phyloP scores from a whole-genome alignment of 495 filamentous ascomycete species.

The Amphirosellinia nigrospora region DNA sequence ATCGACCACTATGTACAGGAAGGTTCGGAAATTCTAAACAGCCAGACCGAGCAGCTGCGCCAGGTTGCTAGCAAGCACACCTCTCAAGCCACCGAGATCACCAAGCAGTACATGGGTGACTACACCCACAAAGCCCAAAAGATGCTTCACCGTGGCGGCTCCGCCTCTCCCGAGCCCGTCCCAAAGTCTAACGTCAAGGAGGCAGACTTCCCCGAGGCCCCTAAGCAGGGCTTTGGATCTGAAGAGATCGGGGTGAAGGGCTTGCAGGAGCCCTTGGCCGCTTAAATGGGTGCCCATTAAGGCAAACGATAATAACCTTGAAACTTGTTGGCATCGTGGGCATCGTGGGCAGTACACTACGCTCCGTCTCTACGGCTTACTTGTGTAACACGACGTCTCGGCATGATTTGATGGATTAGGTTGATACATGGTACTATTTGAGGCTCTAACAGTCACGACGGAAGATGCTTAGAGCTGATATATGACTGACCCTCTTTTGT shows the following conservation, averaged over 20 bases:
- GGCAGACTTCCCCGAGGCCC: conserved; percentile 67
- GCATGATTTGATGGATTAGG: conserved; percentile 45
- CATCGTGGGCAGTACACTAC: conserved; percentile 21
- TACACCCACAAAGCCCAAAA: conserved; percentile 85
- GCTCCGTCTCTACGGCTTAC: conserved; percentile 27
- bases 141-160: conserved; percentile 57
- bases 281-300: conserved; percentile 35
- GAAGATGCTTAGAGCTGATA: conserved; percentile 28
- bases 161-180: conserved; percentile 50
- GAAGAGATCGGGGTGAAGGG: conserved; percentile 26
- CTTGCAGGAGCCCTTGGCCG: conserved; percentile 49
- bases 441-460: conserved; percentile 28
- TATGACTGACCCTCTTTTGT: conserved; percentile 31
- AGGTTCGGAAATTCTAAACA: conserved; percentile 70
- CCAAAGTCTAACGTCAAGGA: conserved; percentile 48
- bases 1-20: conserved; percentile 86
- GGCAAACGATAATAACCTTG: conserved; percentile 20
- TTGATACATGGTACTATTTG: conserved; percentile 31
- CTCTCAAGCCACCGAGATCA: conserved; percentile 71
- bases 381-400: conserved; percentile 29
- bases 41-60: conserved; percentile 82
- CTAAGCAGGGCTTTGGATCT: conserved; percentile 47
- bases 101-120: conserved; percentile 82
- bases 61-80: conserved; percentile 83
- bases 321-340: conserved; percentile 26